phyloP scores from a whole-genome alignment of 2,329 filamentous ascomycete species.

The Teratosphaeriaceae sp. region DNA sequence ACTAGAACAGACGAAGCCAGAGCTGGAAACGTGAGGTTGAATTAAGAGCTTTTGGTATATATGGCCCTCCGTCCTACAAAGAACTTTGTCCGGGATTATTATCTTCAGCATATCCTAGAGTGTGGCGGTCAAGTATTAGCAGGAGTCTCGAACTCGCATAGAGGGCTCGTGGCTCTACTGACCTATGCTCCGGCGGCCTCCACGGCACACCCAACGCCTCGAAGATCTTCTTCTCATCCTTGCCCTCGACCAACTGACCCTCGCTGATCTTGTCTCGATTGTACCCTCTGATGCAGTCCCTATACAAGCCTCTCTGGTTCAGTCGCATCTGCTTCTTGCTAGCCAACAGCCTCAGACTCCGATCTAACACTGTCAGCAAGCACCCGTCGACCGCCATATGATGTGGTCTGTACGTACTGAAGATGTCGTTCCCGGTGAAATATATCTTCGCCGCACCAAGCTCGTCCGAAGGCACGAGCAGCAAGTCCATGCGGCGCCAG shows the following conservation, averaged over 20 bases:
- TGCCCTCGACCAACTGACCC: slow-evolving; percentile 66
- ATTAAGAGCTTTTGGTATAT: too few species aligned
- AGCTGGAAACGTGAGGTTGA: too few species aligned
- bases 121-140: too few species aligned
- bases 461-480: slow-evolving; percentile 73
- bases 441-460: slow-evolving; percentile 85
- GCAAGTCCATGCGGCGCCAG: slow-evolving; percentile 79
- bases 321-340: slow-evolving; percentile 74
- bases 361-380: too few species aligned
- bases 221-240: slow-evolving; percentile 74
- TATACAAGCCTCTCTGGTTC: slow-evolving; percentile 76
- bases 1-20: too few species aligned
- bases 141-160: too few species aligned
- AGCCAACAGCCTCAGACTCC: slow-evolving; percentile 74
- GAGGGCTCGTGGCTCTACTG: too few species aligned
- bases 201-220: slow-evolving; percentile 76
- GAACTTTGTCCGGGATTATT: too few species aligned
- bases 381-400: too few species aligned
- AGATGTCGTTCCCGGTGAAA: slow-evolving; percentile 92
- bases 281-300: slow-evolving; percentile 57
- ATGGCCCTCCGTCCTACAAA: too few species aligned
- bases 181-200: slow-evolving; percentile 67
- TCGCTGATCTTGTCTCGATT: slow-evolving; percentile 56
- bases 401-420: too few species aligned
- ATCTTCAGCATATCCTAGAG: too few species aligned